Base-by-base conservation (phyloP, 2,329 filamentous ascomycete genomes). In the Cercospora sp. region DNA sequence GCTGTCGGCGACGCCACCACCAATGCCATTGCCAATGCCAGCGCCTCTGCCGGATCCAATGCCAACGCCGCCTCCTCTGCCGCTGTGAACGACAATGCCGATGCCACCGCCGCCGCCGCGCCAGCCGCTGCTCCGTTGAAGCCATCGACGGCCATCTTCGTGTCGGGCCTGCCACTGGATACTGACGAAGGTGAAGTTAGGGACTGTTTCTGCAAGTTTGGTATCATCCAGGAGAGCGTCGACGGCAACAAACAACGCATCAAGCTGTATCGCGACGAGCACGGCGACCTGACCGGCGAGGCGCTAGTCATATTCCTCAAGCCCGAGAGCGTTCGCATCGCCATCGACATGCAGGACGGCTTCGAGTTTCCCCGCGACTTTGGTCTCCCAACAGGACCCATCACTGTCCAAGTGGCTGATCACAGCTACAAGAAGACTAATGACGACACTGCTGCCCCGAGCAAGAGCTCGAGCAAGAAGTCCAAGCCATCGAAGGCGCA, bases 201-300 rank as follows among this genome's bases (percentile, higher is more conserved):
- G 72, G 87, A 93, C 26, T 84, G 92, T 30, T 99, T 99, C 82
- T 92, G 90, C 60, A 94, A 92, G 78, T 96, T 88, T 76, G 94
- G 94, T 68, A 91, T 98, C 72, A 94, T 99, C 72, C 93, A 94
- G 60, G 94, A 98, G 80, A 92, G 96, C 80, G 94, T 97, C 72
- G 94, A 97, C 76, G 93, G 89, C 75, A 91, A 92, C 66, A 87
- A 89, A 57, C 92, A 93, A 55, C 90, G 95, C 42, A 94, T 99
- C 81, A 98, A 97, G 82, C 88, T 99, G 79, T 99, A 99, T 81
- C 88, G 85, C 20, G 90, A 97, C 77, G 88, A 91, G 1, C 81
- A 89, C 1, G 95, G 93, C 20, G 87, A 88, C 16, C 96, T 97
- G 85, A 98, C 97, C 78, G 95, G 95, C 69, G 94, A 98, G 77